phyloP scores from a whole-genome alignment of 2,329 filamentous ascomycete genomes.

The Dryadomyces quercus-mongolicae region DNA sequence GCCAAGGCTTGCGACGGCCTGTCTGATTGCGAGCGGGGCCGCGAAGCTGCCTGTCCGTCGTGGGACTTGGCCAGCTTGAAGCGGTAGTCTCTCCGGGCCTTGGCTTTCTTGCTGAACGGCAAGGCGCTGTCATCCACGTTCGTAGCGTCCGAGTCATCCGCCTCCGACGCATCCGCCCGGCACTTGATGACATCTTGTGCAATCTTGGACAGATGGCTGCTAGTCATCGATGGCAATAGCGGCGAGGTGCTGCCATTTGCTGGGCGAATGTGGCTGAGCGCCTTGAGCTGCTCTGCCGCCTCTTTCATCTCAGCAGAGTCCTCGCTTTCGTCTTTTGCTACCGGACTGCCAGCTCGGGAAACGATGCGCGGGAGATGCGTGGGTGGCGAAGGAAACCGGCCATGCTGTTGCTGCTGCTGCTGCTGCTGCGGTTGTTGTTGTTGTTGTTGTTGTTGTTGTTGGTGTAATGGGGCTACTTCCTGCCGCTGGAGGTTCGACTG shows the following conservation, averaged over 20 bases:
- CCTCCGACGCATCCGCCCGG: slow-evolving; percentile 1
- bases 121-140: not conserved
- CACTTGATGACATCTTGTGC: slow-evolving; percentile 11
- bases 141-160: slow-evolving; percentile 6
- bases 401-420: not conserved
- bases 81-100: slow-evolving; percentile 5
- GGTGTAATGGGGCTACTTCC: slow-evolving; percentile 6
- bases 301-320: slow-evolving; percentile 60
- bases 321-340: slow-evolving; percentile 37
- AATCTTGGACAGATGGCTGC: slow-evolving; percentile 9
- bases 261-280: slow-evolving; percentile 50
- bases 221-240: slow-evolving; percentile 18
- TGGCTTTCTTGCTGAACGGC: slow-evolving; percentile 1
- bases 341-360: slow-evolving; percentile 12
- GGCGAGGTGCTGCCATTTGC: slow-evolving; percentile 23
- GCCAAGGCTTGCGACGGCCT: slow-evolving; percentile 2
- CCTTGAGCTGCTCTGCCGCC: slow-evolving; percentile 54
- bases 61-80: slow-evolving; percentile 8
- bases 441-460: slow-evolving; percentile 5
- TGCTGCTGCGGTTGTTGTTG: too few relatives aligned
- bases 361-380: slow-evolving; percentile 7
- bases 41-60: slow-evolving; percentile 2
- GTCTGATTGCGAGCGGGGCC: slow-evolving; percentile 5
- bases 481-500: slow-evolving; percentile 1
- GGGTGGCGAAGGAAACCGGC: not conserved